phyloP scores from a whole-genome alignment of 352 stramenopile genomes.

The Pythium volutum region DNA sequence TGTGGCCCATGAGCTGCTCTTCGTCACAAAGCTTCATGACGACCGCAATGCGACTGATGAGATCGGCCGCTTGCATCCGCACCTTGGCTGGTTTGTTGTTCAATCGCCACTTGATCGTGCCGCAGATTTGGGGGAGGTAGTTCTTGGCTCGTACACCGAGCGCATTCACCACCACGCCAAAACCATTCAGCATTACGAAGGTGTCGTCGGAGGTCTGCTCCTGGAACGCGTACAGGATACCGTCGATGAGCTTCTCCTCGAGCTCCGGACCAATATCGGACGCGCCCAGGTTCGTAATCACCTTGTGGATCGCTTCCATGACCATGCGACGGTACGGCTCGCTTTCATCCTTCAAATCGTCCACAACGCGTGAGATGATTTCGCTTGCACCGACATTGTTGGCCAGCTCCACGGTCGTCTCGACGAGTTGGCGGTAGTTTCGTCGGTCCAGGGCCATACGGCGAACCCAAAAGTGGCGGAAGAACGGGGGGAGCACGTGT shows the following conservation, averaged over 20 bases:
- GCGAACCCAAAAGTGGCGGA: slow-evolving; percentile 98
- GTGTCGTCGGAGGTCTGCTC: slow-evolving; percentile 95
- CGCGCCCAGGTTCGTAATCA: slow-evolving; percentile 97
- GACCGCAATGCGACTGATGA: slow-evolving; percentile 98
- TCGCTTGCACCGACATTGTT: slow-evolving; percentile 99
- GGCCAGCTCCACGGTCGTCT: slow-evolving; percentile 98
- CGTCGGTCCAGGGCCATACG: slow-evolving; percentile 97
- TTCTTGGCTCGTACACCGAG: slow-evolving; percentile 97
- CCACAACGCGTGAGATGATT: slow-evolving; percentile 96
- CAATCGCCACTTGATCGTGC: slow-evolving; percentile 99
- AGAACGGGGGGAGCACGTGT: slow-evolving; percentile 98
- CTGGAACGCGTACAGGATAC: slow-evolving; percentile 99
- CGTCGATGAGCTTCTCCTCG: slow-evolving; percentile 99
- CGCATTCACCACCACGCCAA: slow-evolving; percentile 98
- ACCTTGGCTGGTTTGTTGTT: slow-evolving; percentile 99
- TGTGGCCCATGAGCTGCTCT: slow-evolving; percentile 98
- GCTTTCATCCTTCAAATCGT: slow-evolving; percentile 99
- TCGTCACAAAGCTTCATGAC: slow-evolving; percentile 99
- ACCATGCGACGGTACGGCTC: slow-evolving; percentile 99
- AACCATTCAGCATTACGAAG: slow-evolving; percentile 96
- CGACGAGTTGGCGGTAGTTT: slow-evolving; percentile 98
- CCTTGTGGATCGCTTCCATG: slow-evolving; percentile 98
- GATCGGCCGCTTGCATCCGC: slow-evolving; percentile 98
- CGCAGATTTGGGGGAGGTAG: slow-evolving; percentile 98
- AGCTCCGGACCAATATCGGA: slow-evolving; percentile 96